Base-by-base conservation (phyloP, 106 monocot genomes). In the Dendrobium nobile region DNA sequence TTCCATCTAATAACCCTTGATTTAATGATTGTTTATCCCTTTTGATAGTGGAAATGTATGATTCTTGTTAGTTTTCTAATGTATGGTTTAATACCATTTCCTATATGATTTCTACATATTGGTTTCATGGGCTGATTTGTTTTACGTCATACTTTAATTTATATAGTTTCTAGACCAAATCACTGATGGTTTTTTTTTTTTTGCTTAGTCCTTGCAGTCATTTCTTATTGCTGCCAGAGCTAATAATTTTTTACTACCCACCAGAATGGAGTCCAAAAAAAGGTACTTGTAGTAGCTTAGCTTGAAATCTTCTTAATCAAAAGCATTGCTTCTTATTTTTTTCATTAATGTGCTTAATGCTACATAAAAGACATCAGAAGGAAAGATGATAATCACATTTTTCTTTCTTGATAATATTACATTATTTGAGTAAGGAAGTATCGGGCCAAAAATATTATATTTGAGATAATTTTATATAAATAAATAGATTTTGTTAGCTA, bases 241-340 rank as follows among this genome's bases (percentile, higher is more conserved):
- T 24, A 94, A 98, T 84, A 98, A 98, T 28, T 79, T 98, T 98
- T 76, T 98, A 98, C 72, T 98, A 98, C 80, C 97, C 97, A n/a
- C 97, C 97, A 73, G 97, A 98, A 94, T 98, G 94, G 97, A 87
- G 82, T 72, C 97, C 97, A 28, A 2, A 98, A 98, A 75, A 89
- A 94, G 92, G 96, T 96, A 79, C 31, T 40, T 58, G 54, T 40
- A 10, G 33, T 33, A 5, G 37, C 18, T 78, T 56, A 40, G 54
- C 58, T 33, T 56, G 15, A 78, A 6, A 31, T 33, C 11, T 33
- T 78, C 22, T 58, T 31, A 18, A 1, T 41, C 28, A 55, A 9
- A 54, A 56, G 54, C 17, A 17, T 33, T 78, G 2, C 31, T 40
- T 56, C 54, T 47, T 76, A 28, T 40, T 58, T 24, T 56, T 56